These are phyloP conservation scores for Ceratocystiopsis sp. DNA, from an alignment of 2,329 filamentous ascomycete genomes.

Conservation along the genomic window DNA sequence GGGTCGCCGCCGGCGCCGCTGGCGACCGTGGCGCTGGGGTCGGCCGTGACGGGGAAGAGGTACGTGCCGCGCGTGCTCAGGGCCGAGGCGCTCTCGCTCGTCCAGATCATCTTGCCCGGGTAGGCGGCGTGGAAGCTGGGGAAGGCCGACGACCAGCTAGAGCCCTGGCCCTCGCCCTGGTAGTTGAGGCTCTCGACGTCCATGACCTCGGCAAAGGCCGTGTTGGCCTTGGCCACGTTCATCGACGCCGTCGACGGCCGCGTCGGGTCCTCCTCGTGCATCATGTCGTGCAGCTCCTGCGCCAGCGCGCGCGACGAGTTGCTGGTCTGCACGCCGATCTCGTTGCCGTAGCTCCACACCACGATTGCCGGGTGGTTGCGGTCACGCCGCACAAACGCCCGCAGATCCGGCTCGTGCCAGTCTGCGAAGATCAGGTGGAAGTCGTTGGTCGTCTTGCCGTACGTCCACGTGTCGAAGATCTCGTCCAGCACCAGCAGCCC, in stretches of 20 bases:
- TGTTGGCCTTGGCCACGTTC: constrained; percentile 26
- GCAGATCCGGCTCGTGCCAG: constrained; percentile 35
- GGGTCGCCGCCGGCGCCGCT: constrained; percentile 23
- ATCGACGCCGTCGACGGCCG: constrained; percentile 26
- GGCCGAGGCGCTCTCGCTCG: constrained; percentile 25
- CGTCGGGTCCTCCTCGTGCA: constrained; percentile 29
- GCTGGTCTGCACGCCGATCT: constrained; percentile 29
- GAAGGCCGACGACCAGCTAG: constrained; percentile 16
- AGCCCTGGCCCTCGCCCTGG: constrained; percentile 30
- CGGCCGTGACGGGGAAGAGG: constrained; percentile 30
- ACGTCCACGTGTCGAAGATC: constrained; percentile 35
- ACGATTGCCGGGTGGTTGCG: constrained; percentile 36
- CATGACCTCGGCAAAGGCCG: constrained; percentile 21
- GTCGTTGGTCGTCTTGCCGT: constrained; percentile 28
- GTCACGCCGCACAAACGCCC: constrained; percentile 33
- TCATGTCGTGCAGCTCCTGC: constrained; percentile 22
- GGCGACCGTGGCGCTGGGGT: constrained; percentile 14
- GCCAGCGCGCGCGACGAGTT: constrained; percentile 17
- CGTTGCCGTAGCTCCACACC: constrained; percentile 37
- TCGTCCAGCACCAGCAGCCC: constrained; percentile 36
- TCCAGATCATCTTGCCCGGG: constrained; percentile 29
- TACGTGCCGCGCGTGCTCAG: constrained; percentile 34
- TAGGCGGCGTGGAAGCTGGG: constrained; percentile 25
- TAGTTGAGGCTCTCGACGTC: constrained; percentile 38
- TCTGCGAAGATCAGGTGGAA: constrained; percentile 33